These are phyloP conservation scores for Asterella californica DNA, from an alignment of 225 moss, liverwort and hornwort genomes.

Conservation along the genomic window DNA sequence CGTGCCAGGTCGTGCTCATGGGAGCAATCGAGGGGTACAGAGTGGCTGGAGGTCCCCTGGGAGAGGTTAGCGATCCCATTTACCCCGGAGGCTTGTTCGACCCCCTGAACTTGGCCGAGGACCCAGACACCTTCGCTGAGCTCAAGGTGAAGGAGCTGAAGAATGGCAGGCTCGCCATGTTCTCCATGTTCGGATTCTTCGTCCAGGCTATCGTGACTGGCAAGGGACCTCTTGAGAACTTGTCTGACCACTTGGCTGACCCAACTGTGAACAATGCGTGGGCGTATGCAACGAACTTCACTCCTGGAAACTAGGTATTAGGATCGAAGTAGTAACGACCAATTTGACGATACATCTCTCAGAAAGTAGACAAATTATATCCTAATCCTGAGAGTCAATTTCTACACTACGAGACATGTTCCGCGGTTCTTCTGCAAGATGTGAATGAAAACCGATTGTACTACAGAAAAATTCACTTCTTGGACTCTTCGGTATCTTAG, in stretches of 20 bases:
- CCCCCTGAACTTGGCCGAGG: constrained; percentile 32
- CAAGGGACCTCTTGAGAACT: constrained; percentile 34
- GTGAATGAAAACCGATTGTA: no score
- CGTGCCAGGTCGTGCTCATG: constrained; percentile 27
- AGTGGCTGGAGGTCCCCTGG: constrained; percentile 30
- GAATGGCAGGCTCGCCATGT: constrained; percentile 22
- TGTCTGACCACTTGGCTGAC: constrained; percentile 34
- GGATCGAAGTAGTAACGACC: no score
- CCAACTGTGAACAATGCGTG: constrained; percentile 27
- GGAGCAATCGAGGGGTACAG: constrained; percentile 37
- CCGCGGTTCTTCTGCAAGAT: no score
- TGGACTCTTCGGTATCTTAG: no score
- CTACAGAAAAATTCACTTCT: no score
- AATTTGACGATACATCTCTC: neutral
- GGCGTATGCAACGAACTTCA: constrained; percentile 38
- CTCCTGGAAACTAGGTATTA: constrained; percentile 25
- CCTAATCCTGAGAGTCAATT: no score
- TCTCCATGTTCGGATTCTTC: constrained; percentile 40
- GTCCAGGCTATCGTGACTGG: constrained; percentile 35
- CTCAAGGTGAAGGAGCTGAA: no score
- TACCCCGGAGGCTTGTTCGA: constrained; percentile 35
- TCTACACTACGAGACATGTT: no score
- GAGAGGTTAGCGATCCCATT: constrained; percentile 26
- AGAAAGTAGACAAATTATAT: no score
- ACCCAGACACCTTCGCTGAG: constrained; percentile 27